phyloP scores from a whole-genome alignment of 352 stramenopile species.

The Pythium sp. region DNA sequence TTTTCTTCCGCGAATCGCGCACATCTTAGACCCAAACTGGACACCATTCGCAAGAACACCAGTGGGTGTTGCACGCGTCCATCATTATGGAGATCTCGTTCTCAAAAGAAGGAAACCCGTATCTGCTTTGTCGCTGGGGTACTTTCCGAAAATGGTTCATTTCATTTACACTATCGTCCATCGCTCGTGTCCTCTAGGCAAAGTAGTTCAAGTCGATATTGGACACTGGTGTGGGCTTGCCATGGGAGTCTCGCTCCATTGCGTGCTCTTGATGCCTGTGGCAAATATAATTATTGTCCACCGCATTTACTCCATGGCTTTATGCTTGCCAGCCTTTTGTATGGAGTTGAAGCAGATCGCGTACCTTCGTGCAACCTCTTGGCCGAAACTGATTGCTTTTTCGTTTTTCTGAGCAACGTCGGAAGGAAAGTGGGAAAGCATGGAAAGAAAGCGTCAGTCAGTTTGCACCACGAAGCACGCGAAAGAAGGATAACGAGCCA shows the following conservation, averaged over 20 bases:
- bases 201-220: background rate
- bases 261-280: too few relatives aligned
- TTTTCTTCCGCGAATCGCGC: background rate
- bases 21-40: background rate
- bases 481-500: background rate
- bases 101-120: too few relatives aligned
- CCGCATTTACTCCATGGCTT: too few relatives aligned
- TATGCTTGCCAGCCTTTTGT: too few relatives aligned
- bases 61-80: background rate
- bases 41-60: background rate
- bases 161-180: background rate
- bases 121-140: too few relatives aligned
- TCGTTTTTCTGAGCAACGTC: slow-evolving; percentile 4
- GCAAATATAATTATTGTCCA: too few relatives aligned
- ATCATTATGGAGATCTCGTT: background rate
- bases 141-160: too few relatives aligned
- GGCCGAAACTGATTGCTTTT: slow-evolving; percentile 9
- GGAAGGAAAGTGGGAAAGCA: slow-evolving; percentile 23
- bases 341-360: slow-evolving; percentile 4
- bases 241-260: too few relatives aligned
- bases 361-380: slow-evolving; percentile 28
- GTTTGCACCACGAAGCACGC: background rate
- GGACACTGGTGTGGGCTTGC: too few relatives aligned
- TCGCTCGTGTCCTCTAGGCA: background rate
- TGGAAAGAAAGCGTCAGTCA: slow-evolving; percentile 18